Base-by-base conservation (phyloP, 139 green algal species). In the Chlamydomonas schloesseri region DNA sequence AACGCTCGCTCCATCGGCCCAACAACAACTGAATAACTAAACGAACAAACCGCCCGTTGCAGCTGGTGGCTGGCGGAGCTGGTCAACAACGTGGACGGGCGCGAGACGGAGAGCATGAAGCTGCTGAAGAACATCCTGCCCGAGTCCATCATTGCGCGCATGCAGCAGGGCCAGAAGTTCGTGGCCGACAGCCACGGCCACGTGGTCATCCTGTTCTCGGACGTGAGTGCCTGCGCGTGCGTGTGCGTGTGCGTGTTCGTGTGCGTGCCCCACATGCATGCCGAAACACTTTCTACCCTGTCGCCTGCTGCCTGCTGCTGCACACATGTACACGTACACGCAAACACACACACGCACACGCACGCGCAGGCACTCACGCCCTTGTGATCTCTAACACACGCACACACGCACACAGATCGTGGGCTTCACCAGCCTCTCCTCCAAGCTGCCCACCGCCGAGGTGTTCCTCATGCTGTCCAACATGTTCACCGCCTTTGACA, bases 121-220 rank as follows among this genome's bases (percentile, higher is more conserved):
- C 83, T 94, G 65, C 82, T 94, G 28, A 89, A 92, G 84, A 90
- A 88, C 79, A 94, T 94, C 75, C 87, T 94, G 84, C 91, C 91
- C 10, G 82, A 89, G 72, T 73, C 37, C 71, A 93, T 94, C 89
- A 93, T 94, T 60, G 62, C 84, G 57, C 87, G 89, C 47, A 91
- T 94, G 81, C 87, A 93, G 81, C 75, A 87, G 47, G 86, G 91
- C 0, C 71, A 90, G 77, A 90, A 86, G 74, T 88, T 93, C 58
- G 89, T 90, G 69, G 83, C 83, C 10, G 87, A 89, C 65, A 68
- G 33, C 1, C 88, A 92, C 58, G 17, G 46, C 5, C 71, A 90
- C 46, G 78, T 85, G 20, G 88, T 84, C 47, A 89, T 93, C 53
- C 57, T 93, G 36, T 93, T 91, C 71, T 78, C 71, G n/a, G 86